Conservation (phyloP, 202 grass and related monocot species). For the Schoenoplectus tabernaemontani region DNA sequence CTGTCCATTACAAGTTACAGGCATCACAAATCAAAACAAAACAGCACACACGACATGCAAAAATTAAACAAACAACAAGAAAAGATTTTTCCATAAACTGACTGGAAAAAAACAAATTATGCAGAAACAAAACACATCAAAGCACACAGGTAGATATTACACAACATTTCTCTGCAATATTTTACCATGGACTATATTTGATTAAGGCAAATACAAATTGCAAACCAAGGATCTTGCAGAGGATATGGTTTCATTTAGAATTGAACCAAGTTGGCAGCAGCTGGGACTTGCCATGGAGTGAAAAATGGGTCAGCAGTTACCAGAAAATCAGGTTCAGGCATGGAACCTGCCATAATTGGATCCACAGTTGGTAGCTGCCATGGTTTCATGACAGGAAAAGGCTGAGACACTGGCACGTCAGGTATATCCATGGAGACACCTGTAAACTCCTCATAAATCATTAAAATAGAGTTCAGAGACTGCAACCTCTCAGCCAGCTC, state of each 20-base stretch:
- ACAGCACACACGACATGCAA: not conserved
- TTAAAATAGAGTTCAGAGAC: conserved; percentile 50
- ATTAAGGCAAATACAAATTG: not conserved
- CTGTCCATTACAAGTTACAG: conserved; percentile 16
- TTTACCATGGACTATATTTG: not conserved
- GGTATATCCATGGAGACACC: conserved; percentile 54
- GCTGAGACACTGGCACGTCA: conserved; percentile 22
- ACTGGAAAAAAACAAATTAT: not conserved
- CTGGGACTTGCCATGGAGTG: conserved; percentile 20
- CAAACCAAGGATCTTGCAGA: not conserved
- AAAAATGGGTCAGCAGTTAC: conserved; percentile 16
- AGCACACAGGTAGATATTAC: not conserved
- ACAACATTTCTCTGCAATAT: not conserved
- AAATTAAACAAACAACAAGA: not conserved
- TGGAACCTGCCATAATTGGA: conserved; percentile 2
- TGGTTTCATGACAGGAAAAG: not conserved
- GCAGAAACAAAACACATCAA: not conserved
- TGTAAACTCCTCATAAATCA: conserved; percentile 25
- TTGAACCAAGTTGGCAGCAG: conserved; percentile 19
- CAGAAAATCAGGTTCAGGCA: not conserved
- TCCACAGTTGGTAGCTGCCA: not conserved
- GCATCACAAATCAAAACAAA: conserved; percentile 15
- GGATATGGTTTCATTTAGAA: conserved; percentile 21
- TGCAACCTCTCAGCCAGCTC: conserved; percentile 41
- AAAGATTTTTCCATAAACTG: not conserved